Conservation (phyloP, 2,329 filamentous ascomycete species). For the Cladophialophora carrionii region DNA sequence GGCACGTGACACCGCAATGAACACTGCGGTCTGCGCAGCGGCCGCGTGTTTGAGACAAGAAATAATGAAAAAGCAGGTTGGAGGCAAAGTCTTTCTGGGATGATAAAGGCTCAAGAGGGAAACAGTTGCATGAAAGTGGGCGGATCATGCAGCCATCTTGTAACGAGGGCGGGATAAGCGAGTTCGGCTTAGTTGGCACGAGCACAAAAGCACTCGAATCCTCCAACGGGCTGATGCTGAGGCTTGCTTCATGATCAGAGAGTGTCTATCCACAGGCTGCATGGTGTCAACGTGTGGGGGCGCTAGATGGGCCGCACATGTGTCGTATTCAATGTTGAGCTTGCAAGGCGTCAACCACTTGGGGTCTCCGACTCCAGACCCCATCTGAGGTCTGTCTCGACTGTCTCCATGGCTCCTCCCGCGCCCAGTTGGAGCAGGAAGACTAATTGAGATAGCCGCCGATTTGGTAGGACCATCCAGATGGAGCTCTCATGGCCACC, state of each 20-base stretch:
- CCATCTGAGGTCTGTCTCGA: not conserved
- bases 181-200: slow-evolving; percentile 22
- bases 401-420: slow-evolving; percentile 26
- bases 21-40: not conserved
- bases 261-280: slow-evolving; percentile 9
- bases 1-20: slow-evolving; percentile 26
- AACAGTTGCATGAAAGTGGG: slow-evolving; percentile 24
- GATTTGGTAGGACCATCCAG: slow-evolving; percentile 1
- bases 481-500: not conserved
- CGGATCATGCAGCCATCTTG: slow-evolving; percentile 30
- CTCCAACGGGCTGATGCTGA: slow-evolving; percentile 14
- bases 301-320: slow-evolving; percentile 28
- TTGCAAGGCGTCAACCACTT: slow-evolving; percentile 15
- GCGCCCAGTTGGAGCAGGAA: slow-evolving; percentile 22
- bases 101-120: slow-evolving; percentile 24
- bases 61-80: slow-evolving; percentile 19
- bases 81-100: slow-evolving; percentile 23
- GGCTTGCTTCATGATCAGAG: slow-evolving; percentile 20
- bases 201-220: slow-evolving; percentile 1
- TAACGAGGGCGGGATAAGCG: slow-evolving; percentile 22
- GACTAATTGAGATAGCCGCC: slow-evolving; percentile 15
- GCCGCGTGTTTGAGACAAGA: slow-evolving; percentile 12
- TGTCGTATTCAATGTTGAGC: slow-evolving; percentile 26
- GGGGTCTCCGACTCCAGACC: slow-evolving; percentile 10
- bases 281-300: slow-evolving; percentile 17